These are phyloP conservation scores for Paecilomyces dactylethromorphus DNA, from an alignment of 2,329 filamentous ascomycete genomes.

Conservation along the genomic window DNA sequence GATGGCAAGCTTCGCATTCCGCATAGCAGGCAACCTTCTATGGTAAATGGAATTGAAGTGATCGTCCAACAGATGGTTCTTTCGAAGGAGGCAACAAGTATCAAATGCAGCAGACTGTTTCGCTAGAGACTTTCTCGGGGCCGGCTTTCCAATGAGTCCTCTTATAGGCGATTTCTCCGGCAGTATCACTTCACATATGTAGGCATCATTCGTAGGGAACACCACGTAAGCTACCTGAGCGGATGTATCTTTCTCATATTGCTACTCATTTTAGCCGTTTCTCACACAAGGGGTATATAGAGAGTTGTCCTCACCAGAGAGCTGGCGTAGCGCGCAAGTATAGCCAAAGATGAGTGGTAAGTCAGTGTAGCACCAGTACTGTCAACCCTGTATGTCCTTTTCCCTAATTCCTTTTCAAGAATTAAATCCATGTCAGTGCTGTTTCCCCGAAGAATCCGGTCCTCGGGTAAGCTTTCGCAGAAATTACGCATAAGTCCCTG, in stretches of 20 bases:
- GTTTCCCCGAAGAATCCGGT: slow-evolving; percentile 61
- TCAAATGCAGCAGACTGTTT: slow-evolving; percentile 87
- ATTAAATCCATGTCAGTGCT: slow-evolving; percentile 53
- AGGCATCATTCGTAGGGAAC: slow-evolving; percentile 50
- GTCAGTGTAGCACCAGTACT: slow-evolving; percentile 71
- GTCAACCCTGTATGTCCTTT: slow-evolving; percentile 54
- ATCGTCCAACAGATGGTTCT: slow-evolving; percentile 62
- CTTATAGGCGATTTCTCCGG: slow-evolving; percentile 68
- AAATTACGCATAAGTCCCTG: slow-evolving; percentile 62
- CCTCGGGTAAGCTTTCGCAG: slow-evolving; percentile 65
- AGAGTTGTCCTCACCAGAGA: slow-evolving; percentile 46
- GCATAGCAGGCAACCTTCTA: slow-evolving; percentile 69
- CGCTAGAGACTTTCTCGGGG: slow-evolving; percentile 66
- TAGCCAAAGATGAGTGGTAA: slow-evolving; percentile 63
- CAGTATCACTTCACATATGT: slow-evolving; percentile 70
- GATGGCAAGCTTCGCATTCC: slow-evolving; percentile 82
- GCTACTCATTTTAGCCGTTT: slow-evolving; percentile 19
- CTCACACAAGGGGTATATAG: not conserved
- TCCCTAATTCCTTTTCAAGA: slow-evolving; percentile 44
- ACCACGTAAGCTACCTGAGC: slow-evolving; percentile 57
- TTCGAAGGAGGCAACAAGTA: slow-evolving; percentile 64
- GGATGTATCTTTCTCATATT: slow-evolving; percentile 42
- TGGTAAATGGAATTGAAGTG: slow-evolving; percentile 67
- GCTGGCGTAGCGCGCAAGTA: slow-evolving; percentile 67
- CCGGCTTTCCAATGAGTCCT: slow-evolving; percentile 56